Base-by-base conservation (phyloP, 768 basidiomycete genomes). In the Sarcomyxa edulis region DNA sequence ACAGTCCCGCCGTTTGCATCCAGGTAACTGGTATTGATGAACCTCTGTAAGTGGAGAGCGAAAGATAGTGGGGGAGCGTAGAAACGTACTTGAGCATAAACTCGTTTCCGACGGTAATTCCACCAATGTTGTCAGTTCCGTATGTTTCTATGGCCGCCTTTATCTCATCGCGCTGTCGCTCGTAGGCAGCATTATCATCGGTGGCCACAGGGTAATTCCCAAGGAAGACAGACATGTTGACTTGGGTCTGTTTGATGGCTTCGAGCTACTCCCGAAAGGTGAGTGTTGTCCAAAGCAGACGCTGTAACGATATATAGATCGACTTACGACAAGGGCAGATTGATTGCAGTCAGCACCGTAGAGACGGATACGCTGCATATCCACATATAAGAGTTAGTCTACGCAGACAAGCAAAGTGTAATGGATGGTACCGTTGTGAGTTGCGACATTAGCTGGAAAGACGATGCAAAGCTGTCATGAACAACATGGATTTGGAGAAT, bases 21-120 rank as follows among this genome's bases (percentile, higher is more conserved):
- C 28, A 90, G 55, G 45, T 78, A 84, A 55, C 85, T 88, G 45
- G 29, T 24, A 47, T 42, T 39, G 21, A 30, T 31, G 19, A 37
- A 32, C 14, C 3, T 9, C 14, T 7, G 10, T 29, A 20, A 19
- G 8, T 16, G 19, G 24, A n/a, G n/a, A n/a, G 7, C 31, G 2
- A 26, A 40, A 39, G 18, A 48, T 12, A 7, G 32, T 22, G 12
- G 19, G 27, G 16, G 10, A 29, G 15, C 27, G 28, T n/a, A 30
- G 14, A 28, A 6, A 62, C 72, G 3, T 33, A 84, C 79, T 92
- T 77, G 34, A 93, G 70, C 54, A 91, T 87, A 55, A 77, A 90
- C 61, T 95, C 92, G 54, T 96, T 95, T 23, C 95, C 93, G 23
- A 96, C 93, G 9, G 84, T 93, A 26, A 97, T 52, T 7, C 95